Conservation (phyloP, 2,329 filamentous ascomycete genomes). For the Calonectria leucothoes region DNA sequence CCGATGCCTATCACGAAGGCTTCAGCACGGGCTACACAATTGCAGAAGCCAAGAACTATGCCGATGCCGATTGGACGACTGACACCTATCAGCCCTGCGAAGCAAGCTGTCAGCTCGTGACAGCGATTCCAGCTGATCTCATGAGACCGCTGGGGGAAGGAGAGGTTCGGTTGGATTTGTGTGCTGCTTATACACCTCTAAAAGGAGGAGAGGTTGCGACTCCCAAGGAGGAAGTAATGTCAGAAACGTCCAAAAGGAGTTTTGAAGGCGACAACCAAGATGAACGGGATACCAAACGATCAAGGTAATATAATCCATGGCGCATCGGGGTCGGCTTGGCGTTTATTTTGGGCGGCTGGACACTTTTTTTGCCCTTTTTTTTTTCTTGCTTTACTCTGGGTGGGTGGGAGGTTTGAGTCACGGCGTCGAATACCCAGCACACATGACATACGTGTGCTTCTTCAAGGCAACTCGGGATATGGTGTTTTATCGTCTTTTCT, state of each 20-base stretch:
- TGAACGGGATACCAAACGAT: slow-evolving; percentile 29
- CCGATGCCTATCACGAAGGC: slow-evolving; percentile 54
- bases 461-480: slow-evolving; percentile 25
- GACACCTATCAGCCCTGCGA: slow-evolving; percentile 51
- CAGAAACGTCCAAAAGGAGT: slow-evolving; percentile 31
- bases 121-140: slow-evolving; percentile 50
- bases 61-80: slow-evolving; percentile 49
- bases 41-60: slow-evolving; percentile 55
- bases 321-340: slow-evolving; percentile 5
- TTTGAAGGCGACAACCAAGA: slow-evolving; percentile 20
- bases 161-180: slow-evolving; percentile 49
- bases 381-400: slow-evolving; percentile 16
- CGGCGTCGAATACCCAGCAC: slow-evolving; percentile 40
- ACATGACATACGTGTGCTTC: slow-evolving; percentile 37
- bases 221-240: slow-evolving; percentile 17
- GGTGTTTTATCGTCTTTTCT: slow-evolving; percentile 18
- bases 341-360: slow-evolving; percentile 10
- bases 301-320: slow-evolving; percentile 32
- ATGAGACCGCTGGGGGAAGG: slow-evolving; percentile 47
- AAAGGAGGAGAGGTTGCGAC: background rate
- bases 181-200: slow-evolving; percentile 37
- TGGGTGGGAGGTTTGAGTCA: slow-evolving; percentile 23
- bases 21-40: slow-evolving; percentile 56
- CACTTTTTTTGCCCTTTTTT: slow-evolving; percentile 6
- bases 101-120: slow-evolving; percentile 46